Base-by-base conservation (phyloP, 139 green algal genomes). In the Micractinium conductrix region DNA sequence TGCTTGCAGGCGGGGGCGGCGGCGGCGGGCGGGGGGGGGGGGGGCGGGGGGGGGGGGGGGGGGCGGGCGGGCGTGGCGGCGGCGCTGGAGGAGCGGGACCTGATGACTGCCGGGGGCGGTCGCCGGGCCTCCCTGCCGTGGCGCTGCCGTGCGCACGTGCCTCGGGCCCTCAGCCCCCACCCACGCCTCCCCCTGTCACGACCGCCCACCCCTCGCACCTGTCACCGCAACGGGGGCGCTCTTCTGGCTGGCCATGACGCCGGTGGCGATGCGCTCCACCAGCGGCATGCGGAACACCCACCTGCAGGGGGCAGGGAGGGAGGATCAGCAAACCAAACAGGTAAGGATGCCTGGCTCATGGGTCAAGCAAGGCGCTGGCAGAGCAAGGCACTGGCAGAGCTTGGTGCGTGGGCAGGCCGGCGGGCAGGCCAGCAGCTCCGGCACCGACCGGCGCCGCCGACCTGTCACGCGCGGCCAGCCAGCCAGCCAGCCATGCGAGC, bases 171-270 rank as follows among this genome's bases (percentile, higher is more conserved):
- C 53, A 21, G 53, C 53, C 53, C 26, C 53, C 53, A 62, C 53
- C 53, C n/a, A n/a, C n/a, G n/a, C 2, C 53, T 24, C 8, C 8
- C 53, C 2, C 38, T 76, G 38, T 26, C 30, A 43, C 5, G 40
- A 16, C 40, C 12, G 1, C 38, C 38, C 40, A 55, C 40, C 40
- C 69, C 30, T 5, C 72, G 28, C 44, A 92, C 85, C 22, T 48
- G 92, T 93, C 26, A 94, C 86, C 2, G 92, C 89, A 50, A 95
- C 90, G 1, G 92, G 92, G 1, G 90, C 84, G 0, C 65, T 90
- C 84, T 95, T 95, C 70, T 95, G 93, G 85, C 84, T 92, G 7
- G 72, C 67, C 86, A 93, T 90, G 28, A 95, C 78, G 28, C 90
- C 42, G 12, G 93, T 79, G 1, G 90, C 82, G 26, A 87, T 81